A percentile compares a stretch with the other conserved stretches of the same genome.
These are phyloP conservation scores for Scutellaria barbata DNA, from an alignment of 257 asterid species.

Conservation along the genomic window DNA sequence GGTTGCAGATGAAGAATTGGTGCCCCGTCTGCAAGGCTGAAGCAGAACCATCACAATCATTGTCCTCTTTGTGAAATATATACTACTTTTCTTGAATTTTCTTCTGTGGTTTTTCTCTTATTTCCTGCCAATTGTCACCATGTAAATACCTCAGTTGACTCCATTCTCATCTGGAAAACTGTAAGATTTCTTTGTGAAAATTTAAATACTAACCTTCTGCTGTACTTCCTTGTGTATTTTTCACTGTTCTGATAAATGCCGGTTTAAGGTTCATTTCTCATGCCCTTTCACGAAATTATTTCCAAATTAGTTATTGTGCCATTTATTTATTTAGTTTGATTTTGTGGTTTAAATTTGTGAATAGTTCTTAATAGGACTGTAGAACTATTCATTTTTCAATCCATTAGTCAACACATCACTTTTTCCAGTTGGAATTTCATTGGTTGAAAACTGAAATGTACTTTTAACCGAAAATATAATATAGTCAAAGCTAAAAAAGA, in stretches of 20 bases:
- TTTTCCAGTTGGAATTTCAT: too few relatives aligned
- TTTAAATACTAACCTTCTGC: neutral
- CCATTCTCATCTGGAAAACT: neutral
- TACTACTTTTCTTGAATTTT: slow-evolving; percentile 12
- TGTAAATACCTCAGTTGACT: slow-evolving; percentile 33
- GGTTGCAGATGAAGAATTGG: slow-evolving; percentile 88
- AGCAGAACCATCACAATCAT: slow-evolving; percentile 44
- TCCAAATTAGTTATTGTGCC: neutral
- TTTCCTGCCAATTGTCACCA: slow-evolving; percentile 15
- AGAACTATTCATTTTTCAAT: too few relatives aligned
- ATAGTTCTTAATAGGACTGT: too few relatives aligned
- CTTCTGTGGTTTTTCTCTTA: neutral
- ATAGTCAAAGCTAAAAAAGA: too few relatives aligned
- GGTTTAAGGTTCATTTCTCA: neutral
- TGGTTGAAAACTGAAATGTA: too few relatives aligned
- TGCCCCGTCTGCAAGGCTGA: slow-evolving; percentile 90
- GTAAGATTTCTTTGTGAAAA: neutral
- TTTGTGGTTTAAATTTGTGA: too few relatives aligned
- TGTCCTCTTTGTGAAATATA: slow-evolving; percentile 27
- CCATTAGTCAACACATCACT: too few relatives aligned
- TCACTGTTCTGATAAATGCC: neutral
- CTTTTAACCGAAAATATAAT: too few relatives aligned
- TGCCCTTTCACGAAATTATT: neutral
- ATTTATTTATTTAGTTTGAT: too few relatives aligned
- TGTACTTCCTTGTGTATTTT: neutral